Evolutionary conservation across 1,139 yeast species (phyloP), one percentile per base, ranked within the genome.

Genomic region (Zygotorulaspora mrakii): DNA sequence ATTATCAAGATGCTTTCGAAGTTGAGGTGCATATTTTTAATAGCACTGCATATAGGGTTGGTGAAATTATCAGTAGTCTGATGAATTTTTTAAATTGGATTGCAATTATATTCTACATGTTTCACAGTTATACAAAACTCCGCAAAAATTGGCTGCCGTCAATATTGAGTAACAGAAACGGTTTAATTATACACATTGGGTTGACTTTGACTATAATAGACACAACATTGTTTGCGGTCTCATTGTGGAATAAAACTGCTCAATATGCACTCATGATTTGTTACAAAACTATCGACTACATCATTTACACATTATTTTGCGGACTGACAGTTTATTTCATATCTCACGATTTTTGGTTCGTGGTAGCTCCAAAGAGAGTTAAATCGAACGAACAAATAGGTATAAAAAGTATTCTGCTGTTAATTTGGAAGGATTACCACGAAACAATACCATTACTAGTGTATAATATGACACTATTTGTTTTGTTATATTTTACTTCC

Each of bases 391-490:
- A 24, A 14, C 26, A 33, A n/a, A 18, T 28, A 17, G 37, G 45
- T 20, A 24, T 28, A 27, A 25, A 28, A 40, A 43, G 30, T 9
- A 26, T 34, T 14, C 24, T 53, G n/a, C 34, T 36, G 33, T 33
- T 39, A 4, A 35, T 55, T 9, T 55, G 58, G 55, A 43, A 46
- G 11, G 56, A 55, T 31, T 57, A 57, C 40, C 50, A 54, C 35
- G 50, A 55, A 27, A 53, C 50, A 1, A 35, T 59, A 9, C 60
- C 62, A 12, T 32, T 56, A 14, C 35, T 59, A 20, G 28, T 53
- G 13, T 58, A 49, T 40, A 57, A 56, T 37, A 27, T 50, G 12
- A 25, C 50, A 1, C 36, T 51, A 2, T 49, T 52, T 24, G 31
- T 43, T 2, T 21, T 52, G 10, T 39, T 52, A 12, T 54, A 43